Conservation (phyloP, 345 rosid species). For the Populus deltoides region DNA sequence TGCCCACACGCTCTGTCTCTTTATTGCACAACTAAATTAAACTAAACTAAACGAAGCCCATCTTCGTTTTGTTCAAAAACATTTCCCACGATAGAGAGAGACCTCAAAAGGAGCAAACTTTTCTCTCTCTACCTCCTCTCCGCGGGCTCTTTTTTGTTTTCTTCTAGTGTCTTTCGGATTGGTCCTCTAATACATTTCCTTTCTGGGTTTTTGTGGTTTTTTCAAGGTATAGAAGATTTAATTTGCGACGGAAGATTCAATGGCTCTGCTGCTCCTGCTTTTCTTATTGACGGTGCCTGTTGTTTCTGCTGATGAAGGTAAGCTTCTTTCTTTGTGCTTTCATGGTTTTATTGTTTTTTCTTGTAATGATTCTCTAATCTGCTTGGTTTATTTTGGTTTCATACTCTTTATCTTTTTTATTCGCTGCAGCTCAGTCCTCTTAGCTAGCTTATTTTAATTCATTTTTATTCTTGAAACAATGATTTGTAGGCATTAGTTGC, state of each 20-base stretch:
- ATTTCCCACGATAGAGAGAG: slow-evolving; percentile 4
- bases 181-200: not conserved
- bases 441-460: not conserved
- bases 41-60: not conserved
- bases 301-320: slow-evolving; percentile 46
- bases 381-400: not conserved
- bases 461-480: not conserved
- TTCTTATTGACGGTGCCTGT: slow-evolving; percentile 26
- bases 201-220: slow-evolving; percentile 24
- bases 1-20: not conserved
- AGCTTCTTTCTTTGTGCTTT: slow-evolving; percentile 12
- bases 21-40: not conserved
- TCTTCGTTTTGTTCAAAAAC: not conserved
- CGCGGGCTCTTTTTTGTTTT: not conserved
- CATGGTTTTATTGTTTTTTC: not conserved
- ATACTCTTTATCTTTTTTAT: not conserved
- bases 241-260: slow-evolving; percentile 1
- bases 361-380: not conserved
- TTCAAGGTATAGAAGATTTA: slow-evolving; percentile 18
- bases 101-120: slow-evolving; percentile 35
- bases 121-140: slow-evolving; percentile 7
- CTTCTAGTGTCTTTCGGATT: not conserved
- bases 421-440: not conserved
- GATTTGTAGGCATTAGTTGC: not conserved
- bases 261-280: slow-evolving; percentile 36